Conservation (phyloP, 2,329 filamentous ascomycete species). For the Leptoxyphium fumago region DNA sequence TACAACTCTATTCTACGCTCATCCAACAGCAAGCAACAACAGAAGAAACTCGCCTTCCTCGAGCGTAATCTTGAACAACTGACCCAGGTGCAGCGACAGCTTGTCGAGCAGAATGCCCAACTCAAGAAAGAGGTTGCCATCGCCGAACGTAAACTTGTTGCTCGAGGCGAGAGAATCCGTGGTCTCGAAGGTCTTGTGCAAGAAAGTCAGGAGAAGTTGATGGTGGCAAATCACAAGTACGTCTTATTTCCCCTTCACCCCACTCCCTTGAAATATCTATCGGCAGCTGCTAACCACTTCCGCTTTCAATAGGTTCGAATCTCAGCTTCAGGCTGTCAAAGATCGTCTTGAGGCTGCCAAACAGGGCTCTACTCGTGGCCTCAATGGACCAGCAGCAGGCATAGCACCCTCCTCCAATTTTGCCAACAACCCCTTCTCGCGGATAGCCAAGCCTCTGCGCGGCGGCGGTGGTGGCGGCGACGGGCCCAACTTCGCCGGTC, state of each 20-base stretch:
- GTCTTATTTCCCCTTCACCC: constrained; percentile 20
- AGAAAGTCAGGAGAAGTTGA: constrained; percentile 97
- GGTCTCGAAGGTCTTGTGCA: constrained; percentile 83
- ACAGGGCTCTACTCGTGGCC: constrained; percentile 71
- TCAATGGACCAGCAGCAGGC: constrained; percentile 29
- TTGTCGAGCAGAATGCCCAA: constrained; percentile 93
- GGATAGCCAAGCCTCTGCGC: constrained; percentile 51
- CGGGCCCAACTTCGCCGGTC: background rate
- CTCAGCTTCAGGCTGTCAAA: constrained; percentile 92
- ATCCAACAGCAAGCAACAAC: constrained; percentile 94
- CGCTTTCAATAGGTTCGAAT: constrained; percentile 60
- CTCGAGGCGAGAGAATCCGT: constrained; percentile 90
- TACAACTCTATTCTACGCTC: constrained; percentile 97
- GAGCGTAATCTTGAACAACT: constrained; percentile 96
- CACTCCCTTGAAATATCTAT: background rate
- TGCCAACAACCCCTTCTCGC: constrained; percentile 56
- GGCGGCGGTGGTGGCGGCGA: constrained; percentile 41
- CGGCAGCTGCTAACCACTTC: background rate
- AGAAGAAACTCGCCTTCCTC: constrained; percentile 99
- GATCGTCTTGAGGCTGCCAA: constrained; percentile 94
- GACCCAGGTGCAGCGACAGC: constrained; percentile 89
- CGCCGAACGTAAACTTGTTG: constrained; percentile 91
- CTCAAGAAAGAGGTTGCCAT: constrained; percentile 99
- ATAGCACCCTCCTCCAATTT: constrained; percentile 19
- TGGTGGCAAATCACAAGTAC: constrained; percentile 92